phyloP scores from a whole-genome alignment of 2,329 filamentous ascomycete genomes.

The Curvularia spicifera region DNA sequence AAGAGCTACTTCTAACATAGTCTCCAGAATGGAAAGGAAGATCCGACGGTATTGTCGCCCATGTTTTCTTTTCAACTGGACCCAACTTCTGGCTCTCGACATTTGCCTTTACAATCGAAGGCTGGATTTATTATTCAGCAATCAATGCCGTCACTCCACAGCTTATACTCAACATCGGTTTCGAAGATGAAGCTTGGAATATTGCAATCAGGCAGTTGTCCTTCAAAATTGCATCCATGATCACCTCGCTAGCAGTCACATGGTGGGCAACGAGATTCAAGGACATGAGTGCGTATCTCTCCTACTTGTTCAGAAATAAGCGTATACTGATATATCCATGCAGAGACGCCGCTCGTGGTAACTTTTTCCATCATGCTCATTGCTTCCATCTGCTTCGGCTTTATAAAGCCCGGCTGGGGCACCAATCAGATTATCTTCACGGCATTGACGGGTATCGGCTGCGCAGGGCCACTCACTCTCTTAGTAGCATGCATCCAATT shows the following conservation, averaged over 20 bases:
- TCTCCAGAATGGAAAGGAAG: slow-evolving; percentile 62
- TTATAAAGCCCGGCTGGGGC: slow-evolving; percentile 35
- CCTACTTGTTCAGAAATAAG: background rate
- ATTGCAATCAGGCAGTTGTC: slow-evolving; percentile 41
- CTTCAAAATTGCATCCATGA: slow-evolving; percentile 35
- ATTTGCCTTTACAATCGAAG: slow-evolving; percentile 64
- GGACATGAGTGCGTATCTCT: slow-evolving; percentile 32
- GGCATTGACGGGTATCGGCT: slow-evolving; percentile 37
- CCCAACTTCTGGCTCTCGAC: slow-evolving; percentile 63
- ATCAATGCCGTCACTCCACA: slow-evolving; percentile 44
- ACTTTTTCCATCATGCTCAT: slow-evolving; percentile 41
- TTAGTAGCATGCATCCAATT: slow-evolving; percentile 44
- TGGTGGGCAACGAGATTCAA: slow-evolving; percentile 40
- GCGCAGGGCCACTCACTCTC: slow-evolving; percentile 40
- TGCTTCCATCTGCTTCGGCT: slow-evolving; percentile 35
- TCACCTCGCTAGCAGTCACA: slow-evolving; percentile 32
- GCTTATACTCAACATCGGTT: slow-evolving; percentile 41
- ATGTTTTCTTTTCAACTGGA: slow-evolving; percentile 62
- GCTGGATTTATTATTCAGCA: slow-evolving; percentile 61
- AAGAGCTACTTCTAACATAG: background rate
- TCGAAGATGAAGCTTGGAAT: slow-evolving; percentile 40
- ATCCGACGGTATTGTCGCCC: slow-evolving; percentile 61
- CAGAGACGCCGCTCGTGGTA: slow-evolving; percentile 34
- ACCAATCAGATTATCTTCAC: slow-evolving; percentile 37
- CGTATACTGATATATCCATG: background rate